Evolutionary conservation across 495 filamentous ascomycete genomes (phyloP).

Genomic region (Cercophora samala): DNA sequence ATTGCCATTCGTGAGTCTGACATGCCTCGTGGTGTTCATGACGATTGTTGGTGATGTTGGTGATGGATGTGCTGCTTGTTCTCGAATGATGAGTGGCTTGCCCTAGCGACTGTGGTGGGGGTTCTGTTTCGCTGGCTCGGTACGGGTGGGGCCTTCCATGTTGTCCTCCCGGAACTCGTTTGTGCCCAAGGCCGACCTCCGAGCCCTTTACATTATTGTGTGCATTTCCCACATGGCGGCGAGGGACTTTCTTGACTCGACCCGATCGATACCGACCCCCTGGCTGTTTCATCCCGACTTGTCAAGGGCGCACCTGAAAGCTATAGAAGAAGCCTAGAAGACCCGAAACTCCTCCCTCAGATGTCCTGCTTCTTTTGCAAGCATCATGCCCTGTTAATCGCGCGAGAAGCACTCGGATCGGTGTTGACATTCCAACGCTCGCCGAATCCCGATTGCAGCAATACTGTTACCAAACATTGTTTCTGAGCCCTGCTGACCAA

Average conservation of each 20-base stretch:
- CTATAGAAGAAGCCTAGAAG: neutral
- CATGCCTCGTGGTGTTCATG: neutral
- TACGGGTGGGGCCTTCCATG: neutral
- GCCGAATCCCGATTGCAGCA: neutral
- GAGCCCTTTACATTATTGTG: neutral
- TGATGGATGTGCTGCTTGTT: neutral
- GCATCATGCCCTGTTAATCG: neutral
- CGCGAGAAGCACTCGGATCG: neutral
- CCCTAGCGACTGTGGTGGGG: neutral
- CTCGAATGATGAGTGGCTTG: neutral
- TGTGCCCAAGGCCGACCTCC: neutral
- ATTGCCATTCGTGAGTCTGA: neutral
- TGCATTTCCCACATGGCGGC: neutral
- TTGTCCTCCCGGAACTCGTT: neutral
- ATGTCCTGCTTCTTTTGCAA: neutral
- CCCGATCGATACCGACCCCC: neutral
- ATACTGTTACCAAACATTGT: neutral
- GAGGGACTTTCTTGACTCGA: neutral
- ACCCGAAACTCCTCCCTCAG: neutral
- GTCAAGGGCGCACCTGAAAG: neutral
- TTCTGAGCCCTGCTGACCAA: neutral
- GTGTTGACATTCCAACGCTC: neutral
- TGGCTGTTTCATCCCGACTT: neutral
- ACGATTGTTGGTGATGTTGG: neutral
- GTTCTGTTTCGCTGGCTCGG: neutral